A percentile compares a stretch with the other conserved stretches of the same genome.
These are phyloP conservation scores for Wickerhamomyces canadensis DNA, from an alignment of 805 yeast genomes.

Conservation along the genomic window DNA sequence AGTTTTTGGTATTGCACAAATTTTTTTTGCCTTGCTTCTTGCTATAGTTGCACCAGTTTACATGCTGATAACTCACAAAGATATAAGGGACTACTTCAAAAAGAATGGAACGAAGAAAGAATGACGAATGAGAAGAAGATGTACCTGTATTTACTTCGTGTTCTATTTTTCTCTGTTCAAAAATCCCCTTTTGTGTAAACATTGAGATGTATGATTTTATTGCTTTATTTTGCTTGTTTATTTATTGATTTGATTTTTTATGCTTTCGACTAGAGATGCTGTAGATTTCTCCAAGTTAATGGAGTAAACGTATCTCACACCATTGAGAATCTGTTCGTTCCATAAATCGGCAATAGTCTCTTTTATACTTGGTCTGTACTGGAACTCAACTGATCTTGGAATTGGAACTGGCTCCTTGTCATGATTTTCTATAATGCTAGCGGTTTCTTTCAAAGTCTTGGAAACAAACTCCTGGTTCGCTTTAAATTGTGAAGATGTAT, in stretches of 20 bases:
- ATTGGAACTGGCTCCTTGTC: constrained; percentile 38
- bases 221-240: constrained; percentile 2
- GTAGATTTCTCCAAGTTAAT: constrained; percentile 39
- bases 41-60: constrained; percentile 56
- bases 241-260: constrained; percentile 3
- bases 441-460: constrained; percentile 40
- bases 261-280: constrained; percentile 5
- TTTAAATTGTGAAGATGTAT: constrained; percentile 52
- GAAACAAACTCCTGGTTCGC: constrained; percentile 42
- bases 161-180: too few relatives aligned
- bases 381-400: constrained; percentile 37
- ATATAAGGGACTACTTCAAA: constrained; percentile 45
- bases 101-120: constrained; percentile 19
- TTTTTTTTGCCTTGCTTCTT: constrained; percentile 40
- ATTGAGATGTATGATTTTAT: background rate
- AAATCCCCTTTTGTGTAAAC: background rate
- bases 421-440: constrained; percentile 45
- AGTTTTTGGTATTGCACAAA: constrained; percentile 47
- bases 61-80: constrained; percentile 40
- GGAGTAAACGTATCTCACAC: constrained; percentile 59
- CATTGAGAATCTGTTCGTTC: constrained; percentile 65
- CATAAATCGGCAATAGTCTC: constrained; percentile 75
- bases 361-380: constrained; percentile 39
- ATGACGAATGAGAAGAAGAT: background rate
- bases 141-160: background rate